Conservation (phyloP, 345 rosid genomes). For the Lumnitzera racemosa region DNA sequence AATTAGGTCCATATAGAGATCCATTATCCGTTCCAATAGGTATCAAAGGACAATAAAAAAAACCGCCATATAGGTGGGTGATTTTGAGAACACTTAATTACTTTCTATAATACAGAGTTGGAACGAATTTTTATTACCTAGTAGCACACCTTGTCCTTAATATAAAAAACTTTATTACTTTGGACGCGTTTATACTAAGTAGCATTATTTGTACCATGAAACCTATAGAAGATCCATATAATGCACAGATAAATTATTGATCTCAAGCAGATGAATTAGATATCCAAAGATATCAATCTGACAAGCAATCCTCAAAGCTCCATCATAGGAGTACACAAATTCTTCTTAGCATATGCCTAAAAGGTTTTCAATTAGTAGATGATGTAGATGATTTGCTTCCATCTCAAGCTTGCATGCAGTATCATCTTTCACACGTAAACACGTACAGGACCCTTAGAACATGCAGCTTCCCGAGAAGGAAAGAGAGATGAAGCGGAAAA, state of each 20-base stretch:
- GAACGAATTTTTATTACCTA: too few relatives aligned
- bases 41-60: too few relatives aligned
- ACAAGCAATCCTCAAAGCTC: slow-evolving; percentile 43
- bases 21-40: too few relatives aligned
- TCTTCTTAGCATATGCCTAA: slow-evolving; percentile 33
- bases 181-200: background rate
- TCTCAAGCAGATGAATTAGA: slow-evolving; percentile 36
- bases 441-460: slow-evolving; percentile 25
- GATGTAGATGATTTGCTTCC: slow-evolving; percentile 45
- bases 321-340: slow-evolving; percentile 40
- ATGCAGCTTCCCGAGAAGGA: too few relatives aligned
- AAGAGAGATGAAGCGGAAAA: too few relatives aligned
- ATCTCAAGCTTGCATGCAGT: slow-evolving; percentile 30
- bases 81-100: too few relatives aligned
- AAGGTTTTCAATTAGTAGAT: slow-evolving; percentile 38
- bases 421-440: slow-evolving; percentile 28
- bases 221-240: slow-evolving; percentile 25
- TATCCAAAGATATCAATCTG: slow-evolving; percentile 36
- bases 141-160: too few relatives aligned
- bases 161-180: too few relatives aligned
- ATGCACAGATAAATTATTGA: slow-evolving; percentile 26
- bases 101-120: too few relatives aligned
- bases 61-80: too few relatives aligned
- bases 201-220: slow-evolving; percentile 1
- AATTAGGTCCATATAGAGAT: too few relatives aligned